Evolutionary conservation across 345 rosid species (phyloP), one percentile per base, ranked within the genome.

Genomic region (Anastatica hierochuntica): DNA sequence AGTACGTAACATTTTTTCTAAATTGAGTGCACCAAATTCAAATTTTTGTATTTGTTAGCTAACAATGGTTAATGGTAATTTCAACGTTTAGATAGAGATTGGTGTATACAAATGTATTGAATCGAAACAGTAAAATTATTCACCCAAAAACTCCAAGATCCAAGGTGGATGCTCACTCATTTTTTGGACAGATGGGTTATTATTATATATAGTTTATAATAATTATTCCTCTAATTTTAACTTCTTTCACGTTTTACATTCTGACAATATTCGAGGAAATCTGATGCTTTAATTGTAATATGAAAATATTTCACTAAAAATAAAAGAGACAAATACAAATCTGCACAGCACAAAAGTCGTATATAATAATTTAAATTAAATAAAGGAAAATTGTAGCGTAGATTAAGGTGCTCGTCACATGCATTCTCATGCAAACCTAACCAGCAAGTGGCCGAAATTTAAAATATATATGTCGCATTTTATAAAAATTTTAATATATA

Each of bases 331-430:
- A 56, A 41, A 56, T 64, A 49, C 58, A 64, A 57, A 64, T 49
- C 35, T 41, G 58, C 58, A 57, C 69, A 64, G 58, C 69, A 41
- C 58, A 57, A 64, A 64, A 64, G 69, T 35, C 14, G 31, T 34
- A 33, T 16, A 17, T 14, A 6, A 49, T 56, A 40, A 41, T 20
- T 48, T 36, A 5, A n/a, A 23, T 41, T 56, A 48, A 48, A 34
- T 24, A 49, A 14, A 41, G 39, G 16, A 33, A 33, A 42, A 42
- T 8, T 49, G 46, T 8, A 50, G 58, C 70, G 43, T 27, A 57
- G 58, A 57, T 65, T 65, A 58, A 65, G 70, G 70, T 43, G 70
- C 52, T 65, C 63, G 47, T 57, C 70, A 65, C 70, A 43, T 65
- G 70, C 63, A 38, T 56, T 49, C 40, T 57, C 70, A 49, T 65